Percentiles rank a stretch among this genome's conserved stretches.
These are phyloP conservation scores for Peronospora destructor DNA, from an alignment of 352 stramenopile genomes.

Conservation along the genomic window DNA sequence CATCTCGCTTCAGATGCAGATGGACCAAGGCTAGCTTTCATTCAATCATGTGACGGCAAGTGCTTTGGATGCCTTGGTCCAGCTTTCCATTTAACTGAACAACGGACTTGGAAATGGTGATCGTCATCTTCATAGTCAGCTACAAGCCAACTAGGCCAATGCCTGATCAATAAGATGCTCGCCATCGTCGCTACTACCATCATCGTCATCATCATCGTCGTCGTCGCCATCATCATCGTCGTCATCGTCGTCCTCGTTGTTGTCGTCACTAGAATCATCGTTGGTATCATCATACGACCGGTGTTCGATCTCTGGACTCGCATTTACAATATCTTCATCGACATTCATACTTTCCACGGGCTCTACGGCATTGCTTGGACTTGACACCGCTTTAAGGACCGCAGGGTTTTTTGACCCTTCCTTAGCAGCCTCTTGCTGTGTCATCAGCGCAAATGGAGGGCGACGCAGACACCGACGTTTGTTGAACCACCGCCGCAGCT, in stretches of 20 bases:
- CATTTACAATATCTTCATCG: conserved; percentile 24
- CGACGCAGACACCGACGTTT: conserved; percentile 77
- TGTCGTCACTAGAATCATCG: conserved; percentile 42
- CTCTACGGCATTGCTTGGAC: conserved; percentile 19
- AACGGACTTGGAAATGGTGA: conserved; percentile 3
- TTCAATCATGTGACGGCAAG: conserved; percentile 17
- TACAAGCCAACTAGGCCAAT: conserved; percentile 19
- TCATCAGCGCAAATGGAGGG: conserved; percentile 77
- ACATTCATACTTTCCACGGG: conserved; percentile 24
- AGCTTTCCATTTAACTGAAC: conserved; percentile 6
- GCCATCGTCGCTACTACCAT: conserved; percentile 32
- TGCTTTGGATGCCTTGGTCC: background rate
- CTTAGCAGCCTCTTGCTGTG: conserved; percentile 57
- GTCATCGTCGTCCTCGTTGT: conserved; percentile 44
- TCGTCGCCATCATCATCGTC: conserved; percentile 32
- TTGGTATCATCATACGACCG: conserved; percentile 45
- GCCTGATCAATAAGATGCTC: conserved; percentile 30
- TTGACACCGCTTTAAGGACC: conserved; percentile 28
- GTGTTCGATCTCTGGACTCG: conserved; percentile 28
- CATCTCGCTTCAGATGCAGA: too few species aligned
- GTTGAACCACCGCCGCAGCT: conserved; percentile 81
- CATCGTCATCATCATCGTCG: conserved; percentile 25
- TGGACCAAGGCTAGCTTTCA: conserved; percentile 8
- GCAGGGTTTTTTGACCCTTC: conserved; percentile 44
- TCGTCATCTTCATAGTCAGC: conserved; percentile 4